Conservation (phyloP, 2,329 filamentous ascomycete species). For the Colletotrichum caudatum region DNA sequence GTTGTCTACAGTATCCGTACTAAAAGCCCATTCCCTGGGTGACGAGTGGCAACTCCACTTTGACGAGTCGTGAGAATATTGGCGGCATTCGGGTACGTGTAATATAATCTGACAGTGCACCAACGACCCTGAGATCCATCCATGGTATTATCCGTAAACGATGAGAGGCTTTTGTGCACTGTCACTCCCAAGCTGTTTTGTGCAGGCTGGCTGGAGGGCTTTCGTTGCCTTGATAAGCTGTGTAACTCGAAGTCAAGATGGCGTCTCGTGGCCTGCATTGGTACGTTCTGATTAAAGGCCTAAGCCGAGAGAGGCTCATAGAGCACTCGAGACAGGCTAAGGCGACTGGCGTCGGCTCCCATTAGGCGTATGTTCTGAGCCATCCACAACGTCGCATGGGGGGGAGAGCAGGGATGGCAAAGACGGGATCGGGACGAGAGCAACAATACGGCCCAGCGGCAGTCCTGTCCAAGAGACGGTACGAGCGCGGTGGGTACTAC, state of each 20-base stretch:
- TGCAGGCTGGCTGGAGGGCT: background rate
- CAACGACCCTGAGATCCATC: background rate
- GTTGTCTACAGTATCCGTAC: background rate
- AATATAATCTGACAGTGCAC: background rate
- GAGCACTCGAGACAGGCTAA: slow-evolving; percentile 40
- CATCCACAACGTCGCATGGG: slow-evolving; percentile 31
- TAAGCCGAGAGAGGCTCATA: slow-evolving; percentile 25
- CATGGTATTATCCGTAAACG: background rate
- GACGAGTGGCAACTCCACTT: slow-evolving; percentile 19
- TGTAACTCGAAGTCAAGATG: slow-evolving; percentile 11
- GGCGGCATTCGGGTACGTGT: slow-evolving; percentile 2
- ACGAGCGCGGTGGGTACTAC: slow-evolving; percentile 12
- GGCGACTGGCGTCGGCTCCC: slow-evolving; percentile 11
- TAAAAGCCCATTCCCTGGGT: background rate
- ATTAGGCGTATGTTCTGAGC: slow-evolving; percentile 33
- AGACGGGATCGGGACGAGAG: slow-evolving; percentile 26
- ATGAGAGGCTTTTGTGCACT: background rate
- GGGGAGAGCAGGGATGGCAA: slow-evolving; percentile 28
- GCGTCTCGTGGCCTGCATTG: slow-evolving; percentile 24
- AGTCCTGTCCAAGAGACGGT: slow-evolving; percentile 19
- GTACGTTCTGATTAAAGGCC: slow-evolving; percentile 40
- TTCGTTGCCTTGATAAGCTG: background rate
- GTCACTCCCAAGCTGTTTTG: background rate
- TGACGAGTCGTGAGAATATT: slow-evolving; percentile 25
- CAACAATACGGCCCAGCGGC: slow-evolving; percentile 7